Conservation (phyloP, 768 basidiomycete species). For the Neoboletus brunneissimus region DNA sequence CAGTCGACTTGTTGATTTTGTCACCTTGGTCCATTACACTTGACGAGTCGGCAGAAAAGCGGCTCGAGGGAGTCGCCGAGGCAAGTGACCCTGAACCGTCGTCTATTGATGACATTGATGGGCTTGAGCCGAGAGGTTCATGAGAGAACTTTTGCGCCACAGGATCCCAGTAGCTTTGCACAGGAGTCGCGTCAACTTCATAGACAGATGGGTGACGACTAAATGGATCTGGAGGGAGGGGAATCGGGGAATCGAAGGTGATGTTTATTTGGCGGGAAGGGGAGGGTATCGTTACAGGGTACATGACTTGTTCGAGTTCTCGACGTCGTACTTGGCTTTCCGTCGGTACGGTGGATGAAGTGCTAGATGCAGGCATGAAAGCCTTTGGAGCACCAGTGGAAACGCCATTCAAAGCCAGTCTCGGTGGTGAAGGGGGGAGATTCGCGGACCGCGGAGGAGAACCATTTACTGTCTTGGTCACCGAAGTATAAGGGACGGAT, state of each 20-base stretch:
- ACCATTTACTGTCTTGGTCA: slow-evolving; percentile 23
- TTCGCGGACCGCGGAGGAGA: slow-evolving; percentile 23
- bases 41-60: slow-evolving; percentile 76
- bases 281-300: slow-evolving; percentile 39
- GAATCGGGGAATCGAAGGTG: slow-evolving; percentile 57
- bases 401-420: slow-evolving; percentile 65
- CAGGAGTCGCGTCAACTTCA: slow-evolving; percentile 28
- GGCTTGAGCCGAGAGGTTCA: slow-evolving; percentile 22
- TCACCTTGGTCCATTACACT: slow-evolving; percentile 33
- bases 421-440: slow-evolving; percentile 54
- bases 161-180: slow-evolving; percentile 47
- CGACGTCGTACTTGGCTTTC: slow-evolving; percentile 51
- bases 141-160: slow-evolving; percentile 22
- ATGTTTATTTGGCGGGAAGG: slow-evolving; percentile 22
- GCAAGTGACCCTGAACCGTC: slow-evolving; percentile 14
- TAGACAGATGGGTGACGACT: slow-evolving; percentile 62
- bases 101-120: slow-evolving; percentile 26
- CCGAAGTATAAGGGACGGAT: slow-evolving; percentile 42
- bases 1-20: slow-evolving; percentile 27
- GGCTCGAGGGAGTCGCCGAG: slow-evolving; percentile 44
- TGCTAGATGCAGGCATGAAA: slow-evolving; percentile 30
- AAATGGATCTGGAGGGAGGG: slow-evolving; percentile 83
- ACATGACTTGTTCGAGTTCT: slow-evolving; percentile 49
- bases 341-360: slow-evolving; percentile 32
- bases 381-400: slow-evolving; percentile 58